Percentiles rank a stretch among this genome's conserved stretches.
These are phyloP conservation scores for Emmonsia crescens DNA, from an alignment of 2,329 filamentous ascomycete genomes.

Conservation along the genomic window DNA sequence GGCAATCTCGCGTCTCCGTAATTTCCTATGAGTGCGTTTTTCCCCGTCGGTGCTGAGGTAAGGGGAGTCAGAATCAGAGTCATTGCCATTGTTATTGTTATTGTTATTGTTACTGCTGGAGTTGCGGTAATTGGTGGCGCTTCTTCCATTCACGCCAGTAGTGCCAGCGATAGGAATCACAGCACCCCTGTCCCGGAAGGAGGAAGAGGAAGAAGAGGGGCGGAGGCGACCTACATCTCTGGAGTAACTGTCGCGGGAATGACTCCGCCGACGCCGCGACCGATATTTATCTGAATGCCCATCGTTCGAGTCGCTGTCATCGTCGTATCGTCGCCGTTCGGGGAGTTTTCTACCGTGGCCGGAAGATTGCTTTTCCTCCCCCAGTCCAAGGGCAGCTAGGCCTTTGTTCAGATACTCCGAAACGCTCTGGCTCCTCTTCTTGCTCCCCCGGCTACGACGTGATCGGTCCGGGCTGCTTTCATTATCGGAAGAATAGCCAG, in stretches of 20 bases:
- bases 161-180: slow-evolving; percentile 3
- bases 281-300: slow-evolving; percentile 33
- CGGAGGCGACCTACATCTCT: slow-evolving; percentile 35
- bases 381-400: slow-evolving; percentile 35
- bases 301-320: slow-evolving; percentile 22
- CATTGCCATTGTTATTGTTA: slow-evolving; percentile 19
- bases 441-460: slow-evolving; percentile 34
- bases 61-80: slow-evolving; percentile 35
- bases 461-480: slow-evolving; percentile 47
- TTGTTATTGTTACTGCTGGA: neutral
- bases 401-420: slow-evolving; percentile 36
- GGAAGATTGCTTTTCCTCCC: slow-evolving; percentile 18
- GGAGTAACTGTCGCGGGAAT: slow-evolving; percentile 7
- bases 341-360: slow-evolving; percentile 23
- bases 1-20: slow-evolving; percentile 55
- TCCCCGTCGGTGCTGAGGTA: slow-evolving; percentile 52
- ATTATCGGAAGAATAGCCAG: slow-evolving; percentile 36
- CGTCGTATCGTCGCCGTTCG: slow-evolving; percentile 22
- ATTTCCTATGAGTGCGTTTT: slow-evolving; percentile 47
- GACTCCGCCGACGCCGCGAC: slow-evolving; percentile 17
- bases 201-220: slow-evolving; percentile 18
- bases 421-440: slow-evolving; percentile 37
- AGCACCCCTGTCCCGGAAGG: neutral
- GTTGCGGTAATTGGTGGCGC: neutral
- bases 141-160: too few relatives aligned